Percentiles rank a stretch among this genome's conserved stretches.
Evolutionary conservation across 2,329 filamentous ascomycete genomes (phyloP).

Genomic region (Calonectria naviculata): DNA sequence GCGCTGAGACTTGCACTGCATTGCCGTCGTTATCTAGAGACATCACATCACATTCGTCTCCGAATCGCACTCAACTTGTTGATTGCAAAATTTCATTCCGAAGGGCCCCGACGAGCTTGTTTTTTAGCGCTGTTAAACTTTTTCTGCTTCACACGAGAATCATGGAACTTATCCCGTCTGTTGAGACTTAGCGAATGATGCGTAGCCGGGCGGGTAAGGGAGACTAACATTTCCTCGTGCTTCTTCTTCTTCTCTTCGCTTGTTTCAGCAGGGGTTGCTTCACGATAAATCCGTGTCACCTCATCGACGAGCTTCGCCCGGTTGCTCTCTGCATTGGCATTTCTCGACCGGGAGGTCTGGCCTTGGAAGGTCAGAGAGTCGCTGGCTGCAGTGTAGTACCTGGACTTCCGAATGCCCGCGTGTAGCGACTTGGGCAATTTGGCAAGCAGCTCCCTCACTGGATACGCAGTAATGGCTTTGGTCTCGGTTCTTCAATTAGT

Average conservation of each 20-base stretch:
- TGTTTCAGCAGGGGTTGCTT: constrained; percentile 58
- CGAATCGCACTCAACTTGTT: background rate
- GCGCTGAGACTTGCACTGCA: too few relatives aligned
- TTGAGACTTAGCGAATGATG: constrained; percentile 15
- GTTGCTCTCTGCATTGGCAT: constrained; percentile 65
- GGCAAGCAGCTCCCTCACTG: constrained; percentile 57
- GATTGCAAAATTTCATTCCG: constrained; percentile 31
- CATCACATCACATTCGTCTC: background rate
- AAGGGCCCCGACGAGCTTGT: constrained; percentile 53
- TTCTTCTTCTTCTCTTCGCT: constrained; percentile 60
- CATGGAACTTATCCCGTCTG: constrained; percentile 60
- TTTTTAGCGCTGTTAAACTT: constrained; percentile 64
- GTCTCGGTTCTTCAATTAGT: constrained; percentile 65
- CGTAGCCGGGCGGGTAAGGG: background rate
- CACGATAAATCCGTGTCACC: constrained; percentile 58
- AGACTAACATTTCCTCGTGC: constrained; percentile 57
- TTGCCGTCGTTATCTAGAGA: background rate
- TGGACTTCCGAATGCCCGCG: constrained; percentile 58
- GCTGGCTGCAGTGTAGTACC: constrained; percentile 63
- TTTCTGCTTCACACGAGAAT: constrained; percentile 58
- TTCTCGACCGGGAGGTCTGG: constrained; percentile 64
- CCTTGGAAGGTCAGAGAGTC: constrained; percentile 67
- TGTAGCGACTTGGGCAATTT: constrained; percentile 61
- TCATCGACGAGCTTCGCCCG: constrained; percentile 60
- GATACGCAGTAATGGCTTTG: constrained; percentile 67